Base-by-base conservation (phyloP, 192 early-diverging fungal genomes). In the Coemansia sp. region DNA sequence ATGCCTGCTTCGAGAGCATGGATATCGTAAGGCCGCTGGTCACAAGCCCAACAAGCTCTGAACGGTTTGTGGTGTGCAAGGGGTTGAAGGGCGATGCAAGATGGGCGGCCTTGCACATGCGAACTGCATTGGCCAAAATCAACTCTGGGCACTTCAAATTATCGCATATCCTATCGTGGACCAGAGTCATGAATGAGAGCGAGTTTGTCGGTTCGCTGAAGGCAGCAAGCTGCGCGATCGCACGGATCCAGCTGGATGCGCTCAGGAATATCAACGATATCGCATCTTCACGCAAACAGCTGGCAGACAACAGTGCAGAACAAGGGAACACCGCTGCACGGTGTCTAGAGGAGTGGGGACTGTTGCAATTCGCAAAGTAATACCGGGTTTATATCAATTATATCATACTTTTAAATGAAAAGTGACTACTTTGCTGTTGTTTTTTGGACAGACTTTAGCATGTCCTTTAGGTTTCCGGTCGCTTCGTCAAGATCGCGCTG, bases 131-230 rank as follows among this genome's bases (percentile, higher is more conserved):
- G 59, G 15, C 23, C 9, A 78, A 55, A 47, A 72, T 78, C 36
- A 45, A 62, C 19, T 15, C 38, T 3, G 56, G 56, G 2, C 50
- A 64, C 30, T 33, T 72, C 61, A 72, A 72, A 38, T 58, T 59
- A 29, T 64, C 70, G 38, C 75, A 78, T 50, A 55, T 78, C 27
- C 69, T 72, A 1, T 72, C 69, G 13, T 78, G 69, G 75, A 78
- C 75, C 5, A 59, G 55, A 4, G 54, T 78, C 15, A 65, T 70
- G 0, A 42, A 42, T 17, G 65, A 72, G 11, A 57, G 37, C 25
- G 34, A 59, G 41, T 78, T 78, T 58, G 48, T 78, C 13, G 62
- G 45, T 36, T 50, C 58, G 52, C 25, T 77, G n/a, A 13, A 25
- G 15, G 23, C 42, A 6, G 55, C 52, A 38, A 77, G 67, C 59